Evolutionary conservation across 345 rosid species (phyloP), one percentile per base, ranked within the genome.

Genomic region (Lepidium didymum): DNA sequence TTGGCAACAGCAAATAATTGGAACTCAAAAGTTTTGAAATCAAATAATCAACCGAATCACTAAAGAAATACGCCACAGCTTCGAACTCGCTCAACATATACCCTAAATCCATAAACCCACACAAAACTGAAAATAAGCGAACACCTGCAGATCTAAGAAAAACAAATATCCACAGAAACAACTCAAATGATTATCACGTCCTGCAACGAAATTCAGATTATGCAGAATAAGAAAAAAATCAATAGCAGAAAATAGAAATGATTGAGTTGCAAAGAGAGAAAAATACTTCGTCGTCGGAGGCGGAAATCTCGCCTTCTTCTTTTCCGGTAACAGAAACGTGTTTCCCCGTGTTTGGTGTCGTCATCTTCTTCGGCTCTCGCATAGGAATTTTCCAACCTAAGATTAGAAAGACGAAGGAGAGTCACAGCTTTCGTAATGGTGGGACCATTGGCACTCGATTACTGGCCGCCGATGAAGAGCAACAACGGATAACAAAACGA

Each of bases 251-350:
- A n/a, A 64, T 18, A 49, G 5, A 45, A 33, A 45, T 15, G 2
- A 41, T 29, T 14, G 56, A 47, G 34, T 19, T n/a, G 7, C 6
- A 16, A 31, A 5, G 13, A 29, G 33, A 69, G 43, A 46, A 49
- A 6, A 56, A 43, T 81, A 80, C 91, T 46, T 79, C 90, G 62
- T 74, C 83, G 62, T 83, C 88, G 54, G 96, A 85, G 60, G 84
- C 72, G 52, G 93, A 83, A 69, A 91, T 86, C 75, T 91, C 94
- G 80, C 96, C 97, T 82, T 89, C 97, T 83, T 89, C 97, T 75
- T 82, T 82, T 33, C 64, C 75, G 11, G 74, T 10, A 12, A 27
- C 46, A 51, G 55, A 52, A 38, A 25, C 14, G 60, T 36, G 59
- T 53, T 65, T 67, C 11, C 74, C 52, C 35, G 51, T 72, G 75